Conservation (phyloP, 2,329 filamentous ascomycete species). For the Botrytis elliptica region DNA sequence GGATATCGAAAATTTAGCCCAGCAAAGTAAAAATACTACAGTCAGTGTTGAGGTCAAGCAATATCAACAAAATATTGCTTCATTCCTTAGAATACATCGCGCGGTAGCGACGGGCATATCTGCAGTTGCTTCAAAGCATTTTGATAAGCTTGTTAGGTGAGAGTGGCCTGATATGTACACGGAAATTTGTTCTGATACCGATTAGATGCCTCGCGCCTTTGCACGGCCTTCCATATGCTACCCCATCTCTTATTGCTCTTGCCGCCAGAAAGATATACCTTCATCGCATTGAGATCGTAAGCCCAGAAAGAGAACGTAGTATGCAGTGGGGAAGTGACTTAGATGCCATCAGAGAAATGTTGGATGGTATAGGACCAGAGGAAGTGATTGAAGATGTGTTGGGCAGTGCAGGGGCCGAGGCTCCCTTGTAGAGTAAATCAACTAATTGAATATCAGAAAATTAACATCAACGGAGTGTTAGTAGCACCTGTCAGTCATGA, state of each 20-base stretch:
- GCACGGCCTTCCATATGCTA: slow-evolving; percentile 76
- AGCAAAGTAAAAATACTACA: slow-evolving; percentile 56
- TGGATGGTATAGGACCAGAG: slow-evolving; percentile 62
- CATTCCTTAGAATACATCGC: slow-evolving; percentile 84
- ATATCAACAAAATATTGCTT: slow-evolving; percentile 83
- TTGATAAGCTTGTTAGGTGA: slow-evolving; percentile 64
- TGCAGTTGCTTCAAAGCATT: slow-evolving; percentile 74
- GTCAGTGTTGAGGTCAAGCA: slow-evolving; percentile 75
- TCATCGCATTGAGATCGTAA: slow-evolving; percentile 74
- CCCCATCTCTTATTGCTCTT: slow-evolving; percentile 78
- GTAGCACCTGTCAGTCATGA: not conserved
- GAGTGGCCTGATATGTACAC: slow-evolving; percentile 23
- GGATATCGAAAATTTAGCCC: slow-evolving; percentile 41
- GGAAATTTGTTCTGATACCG: slow-evolving; percentile 4
- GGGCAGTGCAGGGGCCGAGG: slow-evolving; percentile 49
- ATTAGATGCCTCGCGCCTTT: slow-evolving; percentile 70
- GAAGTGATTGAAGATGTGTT: slow-evolving; percentile 66
- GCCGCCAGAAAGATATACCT: slow-evolving; percentile 85
- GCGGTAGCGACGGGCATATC: slow-evolving; percentile 78
- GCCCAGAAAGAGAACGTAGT: slow-evolving; percentile 73
- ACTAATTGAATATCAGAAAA: not conserved
- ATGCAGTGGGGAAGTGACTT: slow-evolving; percentile 89
- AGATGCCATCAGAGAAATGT: slow-evolving; percentile 62
- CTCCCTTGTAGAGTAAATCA: slow-evolving; percentile 46
- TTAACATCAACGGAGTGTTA: not conserved